These are phyloP conservation scores for Iberis pinnata DNA, from an alignment of 345 rosid species.

Conservation along the genomic window DNA sequence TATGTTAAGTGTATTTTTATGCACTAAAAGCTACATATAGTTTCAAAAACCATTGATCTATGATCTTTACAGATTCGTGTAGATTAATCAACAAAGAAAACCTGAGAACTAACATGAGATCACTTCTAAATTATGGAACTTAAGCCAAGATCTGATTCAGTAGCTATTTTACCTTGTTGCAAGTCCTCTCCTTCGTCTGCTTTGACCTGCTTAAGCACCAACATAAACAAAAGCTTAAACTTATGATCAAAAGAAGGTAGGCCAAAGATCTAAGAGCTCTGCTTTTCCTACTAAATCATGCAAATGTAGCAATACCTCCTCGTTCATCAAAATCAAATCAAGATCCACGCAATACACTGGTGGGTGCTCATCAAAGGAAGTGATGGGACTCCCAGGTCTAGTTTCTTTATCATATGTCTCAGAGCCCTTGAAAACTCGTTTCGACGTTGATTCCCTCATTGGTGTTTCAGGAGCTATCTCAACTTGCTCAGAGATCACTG, in stretches of 20 bases:
- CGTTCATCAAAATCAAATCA: constrained; percentile 34
- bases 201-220: constrained; percentile 22
- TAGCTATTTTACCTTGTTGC: constrained; percentile 23
- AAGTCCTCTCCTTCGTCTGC: constrained; percentile 17
- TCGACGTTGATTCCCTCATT: constrained; percentile 27
- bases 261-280: neutral
- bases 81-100: neutral
- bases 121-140: neutral
- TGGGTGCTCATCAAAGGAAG: constrained; percentile 23
- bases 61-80: too few species aligned
- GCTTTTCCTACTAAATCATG: neutral
- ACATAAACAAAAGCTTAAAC: neutral
- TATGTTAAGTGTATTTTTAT: too few species aligned
- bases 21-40: too few species aligned
- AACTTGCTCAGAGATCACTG: constrained; percentile 23
- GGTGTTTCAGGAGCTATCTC: constrained; percentile 76
- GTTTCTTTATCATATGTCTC: constrained; percentile 24
- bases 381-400: constrained; percentile 20
- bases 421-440: constrained; percentile 38
- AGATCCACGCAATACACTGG: constrained; percentile 23
- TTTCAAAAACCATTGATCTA: too few species aligned
- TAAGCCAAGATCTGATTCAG: neutral
- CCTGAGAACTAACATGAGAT: constrained; percentile 4
- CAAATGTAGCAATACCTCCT: constrained; percentile 37
- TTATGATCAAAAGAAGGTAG: neutral